phyloP scores from a whole-genome alignment of 108 stramenopile genomes.

The Cyclotella baltica region DNA sequence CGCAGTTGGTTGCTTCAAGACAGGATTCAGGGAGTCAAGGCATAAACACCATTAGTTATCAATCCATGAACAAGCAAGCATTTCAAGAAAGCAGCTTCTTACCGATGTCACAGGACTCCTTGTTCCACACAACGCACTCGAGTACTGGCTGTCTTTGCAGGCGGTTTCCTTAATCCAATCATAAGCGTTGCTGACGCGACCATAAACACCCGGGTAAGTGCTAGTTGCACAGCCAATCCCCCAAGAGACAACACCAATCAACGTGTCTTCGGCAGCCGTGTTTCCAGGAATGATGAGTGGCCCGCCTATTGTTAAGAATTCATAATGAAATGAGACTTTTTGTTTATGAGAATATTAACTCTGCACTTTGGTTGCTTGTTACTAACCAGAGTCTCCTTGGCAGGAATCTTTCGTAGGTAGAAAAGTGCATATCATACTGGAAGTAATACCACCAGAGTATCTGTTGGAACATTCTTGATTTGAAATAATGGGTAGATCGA shows the following conservation, averaged over 20 bases:
- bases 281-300: slow-evolving; percentile 29
- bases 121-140: no score
- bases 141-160: slow-evolving; percentile 23
- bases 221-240: slow-evolving; percentile 26
- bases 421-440: slow-evolving; percentile 11
- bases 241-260: slow-evolving; percentile 39
- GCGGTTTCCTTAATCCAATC: slow-evolving; percentile 42
- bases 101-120: no score
- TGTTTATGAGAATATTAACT: background rate
- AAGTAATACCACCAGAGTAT: background rate
- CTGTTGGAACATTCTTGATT: slow-evolving; percentile 37
- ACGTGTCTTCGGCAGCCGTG: slow-evolving; percentile 32
- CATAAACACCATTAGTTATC: no score
- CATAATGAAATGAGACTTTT: background rate
- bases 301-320: background rate
- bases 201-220: slow-evolving; percentile 39
- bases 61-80: no score
- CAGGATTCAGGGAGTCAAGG: no score
- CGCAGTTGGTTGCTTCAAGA: no score
- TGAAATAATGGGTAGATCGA: slow-evolving; percentile 45
- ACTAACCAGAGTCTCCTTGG: slow-evolving; percentile 18
- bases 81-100: no score
- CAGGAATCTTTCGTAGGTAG: slow-evolving; percentile 9
- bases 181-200: slow-evolving; percentile 36
- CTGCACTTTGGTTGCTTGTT: no score